These are phyloP conservation scores for Chloris gayana DNA, from an alignment of 176 grass and related monocot species.

Conservation along the genomic window DNA sequence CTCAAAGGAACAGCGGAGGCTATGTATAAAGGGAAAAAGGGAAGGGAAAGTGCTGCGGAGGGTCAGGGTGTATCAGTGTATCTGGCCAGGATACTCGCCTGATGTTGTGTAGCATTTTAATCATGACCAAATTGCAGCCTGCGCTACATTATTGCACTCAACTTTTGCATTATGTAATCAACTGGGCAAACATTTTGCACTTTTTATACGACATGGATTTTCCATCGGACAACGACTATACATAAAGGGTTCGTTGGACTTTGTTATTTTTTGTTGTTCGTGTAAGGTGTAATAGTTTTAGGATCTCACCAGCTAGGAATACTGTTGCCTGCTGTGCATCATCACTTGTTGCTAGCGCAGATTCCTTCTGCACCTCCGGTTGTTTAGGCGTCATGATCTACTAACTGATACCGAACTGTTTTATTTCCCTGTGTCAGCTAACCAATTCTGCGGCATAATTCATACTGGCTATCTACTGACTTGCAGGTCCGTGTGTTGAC, in stretches of 20 bases:
- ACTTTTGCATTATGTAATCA: constrained; percentile 5
- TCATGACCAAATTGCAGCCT: constrained; percentile 21
- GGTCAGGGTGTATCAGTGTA: background rate
- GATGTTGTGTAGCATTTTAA: background rate
- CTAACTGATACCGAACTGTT: background rate
- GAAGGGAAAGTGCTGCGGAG: background rate
- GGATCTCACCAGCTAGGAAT: background rate
- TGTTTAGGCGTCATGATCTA: background rate
- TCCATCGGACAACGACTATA: background rate
- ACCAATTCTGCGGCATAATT: background rate
- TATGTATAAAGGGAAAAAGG: background rate
- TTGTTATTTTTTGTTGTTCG: background rate
- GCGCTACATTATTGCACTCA: constrained; percentile 28
- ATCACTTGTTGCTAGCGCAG: background rate
- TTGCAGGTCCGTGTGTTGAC: constrained; percentile 67
- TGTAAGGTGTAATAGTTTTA: background rate
- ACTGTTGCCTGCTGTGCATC: background rate
- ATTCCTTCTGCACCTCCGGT: background rate
- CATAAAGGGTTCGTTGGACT: background rate
- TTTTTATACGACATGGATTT: background rate
- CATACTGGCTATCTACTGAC: background rate
- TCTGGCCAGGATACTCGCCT: background rate
- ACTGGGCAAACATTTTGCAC: constrained; percentile 19
- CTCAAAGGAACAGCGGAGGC: background rate
- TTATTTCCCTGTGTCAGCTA: background rate